These are phyloP conservation scores for Podospora fimiseda DNA, from an alignment of 495 filamentous ascomycete species.

Conservation along the genomic window DNA sequence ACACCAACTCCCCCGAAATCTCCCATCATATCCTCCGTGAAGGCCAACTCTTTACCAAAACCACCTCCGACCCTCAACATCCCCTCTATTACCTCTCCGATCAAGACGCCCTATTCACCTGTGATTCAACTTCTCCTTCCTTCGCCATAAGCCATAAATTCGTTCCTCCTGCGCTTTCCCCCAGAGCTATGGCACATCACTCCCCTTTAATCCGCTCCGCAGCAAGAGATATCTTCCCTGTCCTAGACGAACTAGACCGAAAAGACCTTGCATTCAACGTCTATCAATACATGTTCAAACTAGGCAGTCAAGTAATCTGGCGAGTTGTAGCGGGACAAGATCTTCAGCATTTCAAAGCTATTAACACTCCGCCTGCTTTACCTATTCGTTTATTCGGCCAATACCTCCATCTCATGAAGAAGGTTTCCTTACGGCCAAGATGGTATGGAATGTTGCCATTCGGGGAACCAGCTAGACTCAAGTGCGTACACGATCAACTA, in stretches of 20 bases:
- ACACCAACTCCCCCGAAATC: constrained; percentile 45
- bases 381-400: neutral
- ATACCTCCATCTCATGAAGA: constrained; percentile 41
- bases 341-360: neutral
- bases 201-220: constrained; percentile 48
- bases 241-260: constrained; percentile 49
- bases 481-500: constrained; percentile 22
- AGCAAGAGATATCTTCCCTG: constrained; percentile 37
- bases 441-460: constrained; percentile 50
- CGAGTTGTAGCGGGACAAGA: neutral
- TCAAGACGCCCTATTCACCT: constrained; percentile 45
- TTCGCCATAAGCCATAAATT: constrained; percentile 51
- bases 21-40: constrained; percentile 38
- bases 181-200: constrained; percentile 52
- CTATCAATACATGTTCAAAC: constrained; percentile 56
- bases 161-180: constrained; percentile 46
- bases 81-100: constrained; percentile 45
- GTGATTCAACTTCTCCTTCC: constrained; percentile 44
- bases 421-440: constrained; percentile 38
- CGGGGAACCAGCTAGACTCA: constrained; percentile 40
- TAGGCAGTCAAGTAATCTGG: constrained; percentile 20
- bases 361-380: neutral
- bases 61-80: constrained; percentile 39
- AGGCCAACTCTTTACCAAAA: constrained; percentile 47
- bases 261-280: constrained; percentile 48